phyloP scores from a whole-genome alignment of 73 alveolate genomes.

The Urostyla sp. region DNA sequence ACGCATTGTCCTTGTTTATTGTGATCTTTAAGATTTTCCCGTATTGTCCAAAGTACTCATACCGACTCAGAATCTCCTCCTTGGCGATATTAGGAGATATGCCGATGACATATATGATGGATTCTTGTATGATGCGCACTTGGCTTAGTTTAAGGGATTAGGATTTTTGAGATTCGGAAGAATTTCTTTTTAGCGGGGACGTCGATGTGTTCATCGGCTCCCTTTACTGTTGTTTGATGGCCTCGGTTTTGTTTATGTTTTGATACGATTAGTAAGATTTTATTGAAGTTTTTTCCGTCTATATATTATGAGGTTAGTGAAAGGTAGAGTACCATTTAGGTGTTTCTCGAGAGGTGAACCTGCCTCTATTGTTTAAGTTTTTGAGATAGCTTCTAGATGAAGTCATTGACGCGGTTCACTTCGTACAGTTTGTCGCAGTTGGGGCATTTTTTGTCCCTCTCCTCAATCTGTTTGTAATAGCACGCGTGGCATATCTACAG shows the following conservation, averaged over 20 bases:
- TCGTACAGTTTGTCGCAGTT: conserved; percentile 36
- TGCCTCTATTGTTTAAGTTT: background rate
- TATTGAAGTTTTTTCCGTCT: background rate
- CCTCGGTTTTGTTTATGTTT: background rate
- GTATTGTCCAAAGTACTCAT: conserved; percentile 90
- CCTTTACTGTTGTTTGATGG: background rate
- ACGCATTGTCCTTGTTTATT: conserved; percentile 58
- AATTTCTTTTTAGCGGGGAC: too few relatives aligned
- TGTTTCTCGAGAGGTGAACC: background rate
- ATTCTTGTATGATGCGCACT: conserved; percentile 50
- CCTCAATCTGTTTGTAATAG: conserved; percentile 1
- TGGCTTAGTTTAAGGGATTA: background rate
- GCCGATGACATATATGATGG: conserved; percentile 60
- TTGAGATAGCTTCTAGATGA: conserved; percentile 5
- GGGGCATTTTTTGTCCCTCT: conserved; percentile 51
- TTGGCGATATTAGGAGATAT: conserved; percentile 61
- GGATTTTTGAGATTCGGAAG: background rate
- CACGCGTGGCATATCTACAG: conserved; percentile 43
- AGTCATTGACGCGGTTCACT: conserved; percentile 1
- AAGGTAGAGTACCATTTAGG: too few relatives aligned
- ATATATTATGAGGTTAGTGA: too few relatives aligned
- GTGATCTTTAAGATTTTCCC: conserved; percentile 74
- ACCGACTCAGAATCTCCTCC: conserved; percentile 63
- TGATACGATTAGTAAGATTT: background rate
- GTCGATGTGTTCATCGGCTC: background rate